phyloP scores from a whole-genome alignment of 768 basidiomycete species.

The Agrocybe praecox region DNA sequence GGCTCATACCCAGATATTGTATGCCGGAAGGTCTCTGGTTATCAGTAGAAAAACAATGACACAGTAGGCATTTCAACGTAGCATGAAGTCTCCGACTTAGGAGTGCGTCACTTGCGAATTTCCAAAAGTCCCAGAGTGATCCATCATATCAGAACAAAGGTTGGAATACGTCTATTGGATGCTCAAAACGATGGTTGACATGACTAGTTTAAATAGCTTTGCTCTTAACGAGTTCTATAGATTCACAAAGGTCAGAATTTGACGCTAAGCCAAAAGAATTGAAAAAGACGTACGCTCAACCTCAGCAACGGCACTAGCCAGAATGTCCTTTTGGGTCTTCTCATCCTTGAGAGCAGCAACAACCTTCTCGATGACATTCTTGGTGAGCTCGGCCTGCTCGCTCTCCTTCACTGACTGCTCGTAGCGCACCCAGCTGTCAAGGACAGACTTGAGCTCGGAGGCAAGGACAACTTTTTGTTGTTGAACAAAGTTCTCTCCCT shows the following conservation, averaged over 20 bases:
- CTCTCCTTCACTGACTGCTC: conserved; percentile 97
- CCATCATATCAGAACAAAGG: neutral
- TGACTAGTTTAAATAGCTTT: conserved; percentile 5
- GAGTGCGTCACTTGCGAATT: no score
- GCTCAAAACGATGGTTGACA: neutral
- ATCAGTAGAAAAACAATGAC: no score
- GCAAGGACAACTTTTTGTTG: conserved; percentile 87
- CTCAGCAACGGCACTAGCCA: conserved; percentile 66
- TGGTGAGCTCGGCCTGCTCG: conserved; percentile 91
- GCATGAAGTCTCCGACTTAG: no score
- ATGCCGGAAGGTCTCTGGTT: no score
- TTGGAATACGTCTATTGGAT: conserved; percentile 4
- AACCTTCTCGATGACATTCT: conserved; percentile 87
- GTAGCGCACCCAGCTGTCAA: conserved; percentile 98
- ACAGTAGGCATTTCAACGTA: no score
- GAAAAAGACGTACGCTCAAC: conserved; percentile 1
- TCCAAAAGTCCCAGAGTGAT: neutral
- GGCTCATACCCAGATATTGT: no score
- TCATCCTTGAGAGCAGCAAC: conserved; percentile 81
- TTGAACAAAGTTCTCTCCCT: conserved; percentile 87
- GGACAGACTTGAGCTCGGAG: conserved; percentile 87
- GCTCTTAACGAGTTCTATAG: conserved; percentile 8
- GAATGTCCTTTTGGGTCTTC: conserved; percentile 86
- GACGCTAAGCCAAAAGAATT: neutral
- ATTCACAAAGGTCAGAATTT: neutral